These are phyloP conservation scores for Tulasnella sp. DNA, from an alignment of 768 basidiomycete species.

Conservation along the genomic window DNA sequence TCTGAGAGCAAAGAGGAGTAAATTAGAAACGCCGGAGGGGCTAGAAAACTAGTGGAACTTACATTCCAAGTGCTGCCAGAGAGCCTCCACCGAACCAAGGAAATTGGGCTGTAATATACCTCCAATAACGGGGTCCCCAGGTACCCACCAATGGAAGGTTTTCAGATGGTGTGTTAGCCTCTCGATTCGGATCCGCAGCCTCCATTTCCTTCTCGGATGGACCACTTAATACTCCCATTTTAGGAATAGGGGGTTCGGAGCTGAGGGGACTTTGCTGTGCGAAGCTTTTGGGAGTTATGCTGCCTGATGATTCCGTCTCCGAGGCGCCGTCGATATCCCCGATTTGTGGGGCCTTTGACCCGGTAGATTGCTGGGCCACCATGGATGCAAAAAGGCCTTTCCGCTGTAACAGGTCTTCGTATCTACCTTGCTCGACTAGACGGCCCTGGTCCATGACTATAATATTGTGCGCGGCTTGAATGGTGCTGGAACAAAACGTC, in stretches of 20 bases:
- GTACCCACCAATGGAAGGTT: not conserved
- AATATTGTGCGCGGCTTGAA: conserved; percentile 32
- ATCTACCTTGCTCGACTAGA: conserved; percentile 32
- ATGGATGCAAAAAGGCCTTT: conserved; percentile 17
- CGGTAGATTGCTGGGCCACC: not conserved
- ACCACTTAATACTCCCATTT: not conserved
- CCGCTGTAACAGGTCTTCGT: conserved; percentile 32
- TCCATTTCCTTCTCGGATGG: not conserved
- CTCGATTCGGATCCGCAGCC: not conserved
- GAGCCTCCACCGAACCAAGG: not conserved
- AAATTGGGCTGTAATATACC: not conserved
- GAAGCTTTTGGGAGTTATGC: not conserved
- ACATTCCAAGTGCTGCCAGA: not conserved
- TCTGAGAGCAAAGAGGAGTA: not conserved
- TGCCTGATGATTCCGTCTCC: not conserved
- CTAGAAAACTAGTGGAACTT: not conserved
- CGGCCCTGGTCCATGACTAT: conserved; percentile 33
- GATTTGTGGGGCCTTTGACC: not conserved
- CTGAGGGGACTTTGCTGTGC: not conserved
- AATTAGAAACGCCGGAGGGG: not conserved
- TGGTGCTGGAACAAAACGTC: conserved; percentile 22
- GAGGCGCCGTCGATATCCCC: not conserved
- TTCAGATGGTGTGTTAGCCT: not conserved
- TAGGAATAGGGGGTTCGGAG: not conserved
- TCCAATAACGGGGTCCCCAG: not conserved